Base-by-base conservation (phyloP, 768 basidiomycete genomes). In the Termitomyces sp. region DNA sequence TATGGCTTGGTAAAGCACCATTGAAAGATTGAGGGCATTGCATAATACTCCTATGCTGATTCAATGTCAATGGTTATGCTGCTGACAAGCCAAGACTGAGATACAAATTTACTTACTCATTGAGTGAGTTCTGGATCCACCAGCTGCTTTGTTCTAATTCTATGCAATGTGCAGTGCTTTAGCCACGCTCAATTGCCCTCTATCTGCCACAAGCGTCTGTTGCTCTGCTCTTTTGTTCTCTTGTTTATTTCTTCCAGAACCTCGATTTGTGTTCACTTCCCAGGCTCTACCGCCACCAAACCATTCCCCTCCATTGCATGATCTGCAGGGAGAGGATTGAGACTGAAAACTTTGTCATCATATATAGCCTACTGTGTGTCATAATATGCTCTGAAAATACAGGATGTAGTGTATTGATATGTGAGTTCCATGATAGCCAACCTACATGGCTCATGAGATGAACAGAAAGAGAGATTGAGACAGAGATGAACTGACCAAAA, bases 351-450 rank as follows among this genome's bases (percentile, higher is more conserved):
- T 75, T 98, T 96, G 72, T 97, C 95, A 56, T 87, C 74, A 72
- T 90, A 97, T 32, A 93, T 77, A 1, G 82, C 69, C 56, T 96
- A 89, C 66, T 87, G 89, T 62, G 78, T 79, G 62, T 97, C 93
- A 71, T 98, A 99, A 55, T 78, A 79, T 32, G 87, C 83, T 51
- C 95, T 85, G 61, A 95, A 90, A 77, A 98, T 93, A 66, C 89
- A 88, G 54, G 91, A 86, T 33, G 90, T 85, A 46, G 83, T 83
- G 70, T 98, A 98, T 75, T 99, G 97, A 70, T 86, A 88, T 16
- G 97, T 98, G 36, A 98, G 79, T 46, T 94, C 94, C 49, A 98
- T 80, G 63, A 98, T 94, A 9, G 95, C 93, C 35, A 95, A 81
- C 93, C 93, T 95, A 69, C 10, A 20, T 4, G 36, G 20, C 26